Evolutionary conservation across 345 rosid species (phyloP), one percentile per base, ranked within the genome.

Genomic region (Brassica carinata): DNA sequence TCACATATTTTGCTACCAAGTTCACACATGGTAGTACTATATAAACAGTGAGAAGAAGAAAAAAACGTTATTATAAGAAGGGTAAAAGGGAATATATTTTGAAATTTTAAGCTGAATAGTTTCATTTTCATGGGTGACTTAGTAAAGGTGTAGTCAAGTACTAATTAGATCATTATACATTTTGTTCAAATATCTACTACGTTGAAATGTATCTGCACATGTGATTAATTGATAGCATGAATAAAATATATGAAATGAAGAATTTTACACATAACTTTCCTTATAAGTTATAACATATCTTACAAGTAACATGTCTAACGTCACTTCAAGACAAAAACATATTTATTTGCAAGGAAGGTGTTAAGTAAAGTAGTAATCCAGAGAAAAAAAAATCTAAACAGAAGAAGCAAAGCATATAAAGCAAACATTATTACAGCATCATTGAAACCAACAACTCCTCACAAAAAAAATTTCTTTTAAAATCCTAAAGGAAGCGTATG

Each of bases 401-500:
- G 1, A 71, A 78, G 67, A 57, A 26, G 33, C 65, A 61, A 79
- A 78, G 76, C 81, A 77, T 77, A 62, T 70, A 68, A 77, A 43
- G 69, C 73, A 76, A 69, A 48, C 70, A 70, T 31, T 48, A 70
- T 31, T 48, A 71, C 65, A 72, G 69, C 57, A 61, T 61, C 76
- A 23, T 67, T 65, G 5, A 11, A 67, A 67, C 78, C 64, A 74
- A 79, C 83, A 4, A 74, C 75, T 74, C 66, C n/a, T 7, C 26
- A 7, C 14, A 8, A 57, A 71, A 34, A 73, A 51, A 72, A 67
- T n/a, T 0, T 43, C 51, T 70, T 77, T 78, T 14, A 19, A 74
- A 73, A 61, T 67, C 77, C 59, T 53, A 15, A 51, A 31, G 2
- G 59, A 73, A 73, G 38, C 63, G 63, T 30, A 89, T 89, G 93